Base-by-base conservation (phyloP, 352 stramenopile genomes). In the Phytophthora tentaculata region DNA sequence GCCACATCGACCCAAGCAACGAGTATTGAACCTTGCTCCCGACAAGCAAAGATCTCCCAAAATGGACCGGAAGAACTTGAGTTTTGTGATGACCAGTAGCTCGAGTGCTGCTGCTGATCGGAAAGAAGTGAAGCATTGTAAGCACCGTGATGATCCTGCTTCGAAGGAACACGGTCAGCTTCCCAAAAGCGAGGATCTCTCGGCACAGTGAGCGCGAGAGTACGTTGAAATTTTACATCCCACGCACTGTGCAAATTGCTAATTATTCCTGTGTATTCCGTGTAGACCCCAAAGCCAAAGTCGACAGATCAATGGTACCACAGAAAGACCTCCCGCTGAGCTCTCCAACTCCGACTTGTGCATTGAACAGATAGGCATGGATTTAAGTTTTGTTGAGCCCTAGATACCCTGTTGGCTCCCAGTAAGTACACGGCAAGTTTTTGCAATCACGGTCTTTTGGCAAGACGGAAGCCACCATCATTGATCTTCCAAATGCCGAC, bases 401-500 rank as follows among this genome's bases (percentile, higher is more conserved):
- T 62, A 61, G 49, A 64, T 47, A 47, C 13, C 22, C 45, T 59
- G 32, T 17, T 48, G 20, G 29, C 32, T 56, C 57, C 37, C 35
- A 51, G 53, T 61, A 70, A 51, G 17, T 64, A 54, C 50, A 63
- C 56, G 5, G 35, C 69, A 57, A 10, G n/a, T 80, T 61, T 62
- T 50, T 50, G 35, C 41, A 22, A 47, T 60, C 49, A 71, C 48
- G 29, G 45, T 51, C 71, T 67, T 47, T 72, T 80, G 17, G 72
- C 74, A 32, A 92, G 75, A 20, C 84, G 84, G 55, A 91, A 91
- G 44, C 79, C 81, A 32, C 87, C 87, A 60, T 96, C 88, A 29
- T 73, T 67, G 13, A 80, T 77, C 50, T 71, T 85, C 94, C 94
- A 98, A 49, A 97, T 71, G 43, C 91, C 90, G 24, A 97, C 41